Evolutionary conservation across 257 asterid genomes (phyloP).

Genomic region (Solanum piurae): DNA sequence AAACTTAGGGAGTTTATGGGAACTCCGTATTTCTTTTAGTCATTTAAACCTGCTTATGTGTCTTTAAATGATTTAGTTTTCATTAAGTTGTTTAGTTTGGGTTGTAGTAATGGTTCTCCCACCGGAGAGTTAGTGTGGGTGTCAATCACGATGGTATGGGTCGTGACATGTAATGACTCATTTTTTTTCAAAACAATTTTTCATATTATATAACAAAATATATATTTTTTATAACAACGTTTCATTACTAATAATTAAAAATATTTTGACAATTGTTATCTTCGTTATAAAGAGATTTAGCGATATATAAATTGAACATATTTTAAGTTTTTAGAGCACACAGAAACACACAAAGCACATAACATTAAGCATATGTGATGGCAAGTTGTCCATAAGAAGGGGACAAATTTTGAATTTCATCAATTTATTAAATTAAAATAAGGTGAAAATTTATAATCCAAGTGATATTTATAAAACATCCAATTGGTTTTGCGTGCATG

Average conservation of each 20-base stretch:
- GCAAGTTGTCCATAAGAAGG: conserved; percentile 11
- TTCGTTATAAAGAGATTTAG: neutral
- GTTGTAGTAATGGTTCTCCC: too few relatives aligned
- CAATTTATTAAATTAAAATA: neutral
- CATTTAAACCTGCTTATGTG: too few relatives aligned
- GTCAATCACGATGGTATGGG: too few relatives aligned
- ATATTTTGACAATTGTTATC: neutral
- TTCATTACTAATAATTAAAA: neutral
- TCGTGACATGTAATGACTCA: neutral
- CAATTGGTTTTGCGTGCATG: conserved; percentile 34
- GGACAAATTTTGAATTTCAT: conserved; percentile 10
- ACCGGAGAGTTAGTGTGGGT: too few relatives aligned
- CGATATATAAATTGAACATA: neutral
- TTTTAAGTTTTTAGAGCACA: neutral
- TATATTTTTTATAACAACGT: neutral
- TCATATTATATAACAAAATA: neutral
- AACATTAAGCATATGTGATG: neutral
- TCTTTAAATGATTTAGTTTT: too few relatives aligned
- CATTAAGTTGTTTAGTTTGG: too few relatives aligned
- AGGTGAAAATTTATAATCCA: conserved; percentile 12
- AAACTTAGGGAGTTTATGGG: too few relatives aligned
- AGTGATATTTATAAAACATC: conserved; percentile 26
- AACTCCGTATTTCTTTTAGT: too few relatives aligned
- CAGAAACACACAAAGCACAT: neutral
- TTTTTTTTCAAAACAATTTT: neutral